Evolutionary conservation across 352 stramenopile species (phyloP), one percentile per base, ranked within the genome.

Genomic region (Saprolegnia diclina): DNA sequence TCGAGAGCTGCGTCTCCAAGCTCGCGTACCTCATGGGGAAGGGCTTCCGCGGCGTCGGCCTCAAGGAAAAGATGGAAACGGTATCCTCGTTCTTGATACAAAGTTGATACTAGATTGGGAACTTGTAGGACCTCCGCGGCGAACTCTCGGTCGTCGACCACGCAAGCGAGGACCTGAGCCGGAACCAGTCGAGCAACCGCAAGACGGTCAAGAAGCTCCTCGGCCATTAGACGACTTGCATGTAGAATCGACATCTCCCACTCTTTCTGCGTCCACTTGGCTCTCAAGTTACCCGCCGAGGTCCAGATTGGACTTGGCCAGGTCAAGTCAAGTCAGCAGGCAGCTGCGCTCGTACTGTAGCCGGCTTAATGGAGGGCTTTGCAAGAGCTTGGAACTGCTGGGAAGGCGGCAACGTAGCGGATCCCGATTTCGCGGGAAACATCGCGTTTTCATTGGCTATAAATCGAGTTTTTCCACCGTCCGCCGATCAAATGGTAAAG

Each of bases 11-110:
- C 54, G 83, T 96, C 24, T 87, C 88, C 71, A 99, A 99, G 75
- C 77, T 98, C 48, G 90, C 85, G 45, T 98, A 98, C 75, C 77
- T 99, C 29, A 97, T 98, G 79, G 92, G 93, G 72, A 91, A 91
- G 67, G 88, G 85, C 61, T 85, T 92, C 45, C 56, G 68, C 3
- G 80, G 82, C 22, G 66, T 73, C 10, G 74, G 85, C 48, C 76
- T 94, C 35, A 94, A 94, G 73, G 46, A 53, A 10, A 92, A 90
- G 72, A 94, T 94, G 85, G 85, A 93, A 74, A 89, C 78, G 5
- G 83, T 69, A 62, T 16, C 11, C 35, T 42, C 5, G 2, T 2
- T 6, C 29, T 54, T 54, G n/a, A 54, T 54, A 22, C 46, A 6
- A 6, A 5, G 5, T 35, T 5, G 46, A 54, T 54, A 29, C 46